Percentiles rank a stretch among this genome's conserved stretches.
Conservation (phyloP, 2,329 filamentous ascomycete genomes). For the Moelleriella libera region DNA sequence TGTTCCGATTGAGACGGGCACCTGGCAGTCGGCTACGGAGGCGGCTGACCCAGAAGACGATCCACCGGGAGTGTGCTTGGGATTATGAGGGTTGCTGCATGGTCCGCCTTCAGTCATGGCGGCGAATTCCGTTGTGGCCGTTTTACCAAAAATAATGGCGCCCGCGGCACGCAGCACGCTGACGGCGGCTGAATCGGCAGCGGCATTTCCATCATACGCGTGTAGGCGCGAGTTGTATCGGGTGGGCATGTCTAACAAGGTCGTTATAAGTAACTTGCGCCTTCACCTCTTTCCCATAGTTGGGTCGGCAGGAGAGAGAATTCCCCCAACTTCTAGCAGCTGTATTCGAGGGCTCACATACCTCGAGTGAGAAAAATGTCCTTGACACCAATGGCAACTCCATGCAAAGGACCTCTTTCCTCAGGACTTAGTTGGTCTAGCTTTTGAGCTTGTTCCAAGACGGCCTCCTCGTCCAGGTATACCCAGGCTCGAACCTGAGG, state of each 20-base stretch:
- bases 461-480: slow-evolving; percentile 27
- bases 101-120: slow-evolving; percentile 39
- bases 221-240: slow-evolving; percentile 42
- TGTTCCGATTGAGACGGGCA: slow-evolving; percentile 45
- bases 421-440: slow-evolving; percentile 33
- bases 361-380: slow-evolving; percentile 45
- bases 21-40: slow-evolving; percentile 50
- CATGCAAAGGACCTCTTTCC: slow-evolving; percentile 40
- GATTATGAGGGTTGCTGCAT: slow-evolving; percentile 51
- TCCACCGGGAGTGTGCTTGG: slow-evolving; percentile 49
- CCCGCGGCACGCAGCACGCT: slow-evolving; percentile 37
- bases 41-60: slow-evolving; percentile 54
- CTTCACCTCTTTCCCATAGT: neutral
- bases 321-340: neutral
- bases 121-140: slow-evolving; percentile 50
- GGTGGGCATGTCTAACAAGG: slow-evolving; percentile 36
- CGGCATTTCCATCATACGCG: slow-evolving; percentile 20
- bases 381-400: slow-evolving; percentile 43
- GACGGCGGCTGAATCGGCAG: slow-evolving; percentile 37
- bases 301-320: neutral
- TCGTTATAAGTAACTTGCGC: neutral
- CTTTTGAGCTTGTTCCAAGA: slow-evolving; percentile 32
- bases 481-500: slow-evolving; percentile 34
- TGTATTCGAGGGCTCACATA: slow-evolving; percentile 6
- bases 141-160: slow-evolving; percentile 36